Conservation (phyloP, 768 basidiomycete genomes). For the Rhodocollybia butyracea region DNA sequence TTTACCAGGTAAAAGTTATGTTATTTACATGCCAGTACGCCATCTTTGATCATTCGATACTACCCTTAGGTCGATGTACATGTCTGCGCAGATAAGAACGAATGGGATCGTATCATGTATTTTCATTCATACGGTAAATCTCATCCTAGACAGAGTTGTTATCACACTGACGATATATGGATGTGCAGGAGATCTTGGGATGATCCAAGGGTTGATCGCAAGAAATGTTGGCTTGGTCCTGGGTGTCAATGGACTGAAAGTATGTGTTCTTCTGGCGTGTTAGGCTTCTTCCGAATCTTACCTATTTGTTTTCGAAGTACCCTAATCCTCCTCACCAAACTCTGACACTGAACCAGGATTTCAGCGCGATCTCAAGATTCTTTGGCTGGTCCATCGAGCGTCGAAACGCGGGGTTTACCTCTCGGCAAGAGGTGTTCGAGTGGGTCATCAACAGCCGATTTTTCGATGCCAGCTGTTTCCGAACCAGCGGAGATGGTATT, state of each 20-base stretch:
- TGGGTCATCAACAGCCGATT: slow-evolving; percentile 56
- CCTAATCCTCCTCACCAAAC: slow-evolving; percentile 41
- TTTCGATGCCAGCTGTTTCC: slow-evolving; percentile 43
- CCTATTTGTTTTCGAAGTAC: slow-evolving; percentile 20
- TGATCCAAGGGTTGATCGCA: slow-evolving; percentile 60
- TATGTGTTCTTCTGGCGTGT: slow-evolving; percentile 22
- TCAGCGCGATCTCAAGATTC: slow-evolving; percentile 50
- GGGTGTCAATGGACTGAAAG: slow-evolving; percentile 58
- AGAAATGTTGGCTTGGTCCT: slow-evolving; percentile 48
- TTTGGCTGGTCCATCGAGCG: slow-evolving; percentile 52
- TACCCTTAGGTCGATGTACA: slow-evolving; percentile 56
- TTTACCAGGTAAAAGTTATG: slow-evolving; percentile 33
- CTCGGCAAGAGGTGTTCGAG: slow-evolving; percentile 49
- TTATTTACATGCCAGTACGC: no score
- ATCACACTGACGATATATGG: no score
- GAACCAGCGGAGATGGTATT: slow-evolving; percentile 30
- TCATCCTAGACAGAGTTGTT: no score
- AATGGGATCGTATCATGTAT: slow-evolving; percentile 50
- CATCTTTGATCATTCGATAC: background rate
- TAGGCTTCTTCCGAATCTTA: background rate
- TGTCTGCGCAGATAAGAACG: slow-evolving; percentile 47
- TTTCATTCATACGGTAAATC: slow-evolving; percentile 65
- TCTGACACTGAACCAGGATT: slow-evolving; percentile 47
- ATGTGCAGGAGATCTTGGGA: slow-evolving; percentile 72
- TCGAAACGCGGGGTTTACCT: slow-evolving; percentile 53